Conservation (phyloP, 257 asterid genomes). For the Handroanthus guayacan region DNA sequence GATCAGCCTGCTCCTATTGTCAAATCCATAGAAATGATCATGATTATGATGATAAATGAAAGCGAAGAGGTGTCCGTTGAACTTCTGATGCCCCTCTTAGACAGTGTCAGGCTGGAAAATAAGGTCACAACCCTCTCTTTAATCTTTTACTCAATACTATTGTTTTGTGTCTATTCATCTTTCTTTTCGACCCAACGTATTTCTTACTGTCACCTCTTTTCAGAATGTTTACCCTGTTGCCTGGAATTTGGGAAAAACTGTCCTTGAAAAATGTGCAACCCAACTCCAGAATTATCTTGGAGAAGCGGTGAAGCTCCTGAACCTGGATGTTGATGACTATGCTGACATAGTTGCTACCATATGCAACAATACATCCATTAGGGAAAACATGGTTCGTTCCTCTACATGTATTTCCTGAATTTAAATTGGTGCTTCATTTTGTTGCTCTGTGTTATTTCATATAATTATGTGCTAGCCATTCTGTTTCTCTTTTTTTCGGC, state of each 20-base stretch:
- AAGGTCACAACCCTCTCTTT: conserved; percentile 37
- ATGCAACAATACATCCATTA: conserved; percentile 44
- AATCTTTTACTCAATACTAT: neutral
- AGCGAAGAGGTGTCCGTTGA: conserved; percentile 49
- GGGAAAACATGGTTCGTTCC: conserved; percentile 47
- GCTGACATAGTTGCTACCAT: conserved; percentile 40
- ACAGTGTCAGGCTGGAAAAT: conserved; percentile 38
- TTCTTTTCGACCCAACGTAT: neutral
- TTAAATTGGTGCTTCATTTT: too few relatives aligned
- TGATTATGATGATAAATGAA: conserved; percentile 46
- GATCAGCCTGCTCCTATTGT: conserved; percentile 34
- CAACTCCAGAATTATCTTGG: conserved; percentile 42
- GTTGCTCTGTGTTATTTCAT: too few relatives aligned
- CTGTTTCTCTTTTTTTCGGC: too few relatives aligned
- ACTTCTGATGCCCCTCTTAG: conserved; percentile 48
- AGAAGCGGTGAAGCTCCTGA: conserved; percentile 43
- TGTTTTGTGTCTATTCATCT: conserved; percentile 5
- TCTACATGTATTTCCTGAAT: neutral
- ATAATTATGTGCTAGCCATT: neutral
- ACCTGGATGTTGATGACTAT: conserved; percentile 39
- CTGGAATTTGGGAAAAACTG: conserved; percentile 48
- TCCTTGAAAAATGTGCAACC: conserved; percentile 42
- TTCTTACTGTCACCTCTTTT: conserved; percentile 21
- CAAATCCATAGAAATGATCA: conserved; percentile 45
- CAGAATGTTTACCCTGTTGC: conserved; percentile 45